Evolutionary conservation across 306 rosid genomes (phyloP).

Genomic region (Ceratonia siliqua): DNA sequence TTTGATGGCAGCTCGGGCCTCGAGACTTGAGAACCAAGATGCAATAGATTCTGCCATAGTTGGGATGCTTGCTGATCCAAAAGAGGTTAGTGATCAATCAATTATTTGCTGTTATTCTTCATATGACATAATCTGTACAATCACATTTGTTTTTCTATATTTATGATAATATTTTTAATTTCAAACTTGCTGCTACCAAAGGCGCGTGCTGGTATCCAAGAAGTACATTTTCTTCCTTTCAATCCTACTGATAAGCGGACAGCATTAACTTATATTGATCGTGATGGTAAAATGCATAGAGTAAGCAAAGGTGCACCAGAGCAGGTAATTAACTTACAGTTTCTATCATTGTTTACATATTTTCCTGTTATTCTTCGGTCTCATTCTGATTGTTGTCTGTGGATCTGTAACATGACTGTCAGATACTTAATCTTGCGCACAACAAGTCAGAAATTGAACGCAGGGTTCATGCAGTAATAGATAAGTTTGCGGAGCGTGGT

Average conservation of each 20-base stretch:
- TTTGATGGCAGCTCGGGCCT: constrained; percentile 96
- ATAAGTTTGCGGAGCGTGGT: constrained; percentile 96
- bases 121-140: background rate
- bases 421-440: constrained; percentile 94
- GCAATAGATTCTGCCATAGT: constrained; percentile 96
- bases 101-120: constrained; percentile 10
- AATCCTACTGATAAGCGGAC: constrained; percentile 98
- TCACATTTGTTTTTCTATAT: background rate
- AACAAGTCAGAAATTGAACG: constrained; percentile 87
- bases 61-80: constrained; percentile 97
- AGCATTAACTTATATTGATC: constrained; percentile 88
- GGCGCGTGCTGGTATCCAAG: constrained; percentile 98
- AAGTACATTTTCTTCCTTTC: constrained; percentile 95
- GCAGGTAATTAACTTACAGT: constrained; percentile 69
- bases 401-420: constrained; percentile 30
- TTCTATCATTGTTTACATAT: background rate
- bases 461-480: constrained; percentile 90
- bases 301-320: constrained; percentile 99
- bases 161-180: constrained; percentile 12
- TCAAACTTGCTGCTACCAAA: constrained; percentile 34
- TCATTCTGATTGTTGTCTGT: constrained; percentile 27
- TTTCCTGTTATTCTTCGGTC: background rate
- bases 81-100: constrained; percentile 62
- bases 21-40: constrained; percentile 95
- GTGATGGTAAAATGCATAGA: constrained; percentile 86